These are phyloP conservation scores for Corinectria fuckeliana DNA, from an alignment of 2,329 filamentous ascomycete genomes.

Conservation along the genomic window DNA sequence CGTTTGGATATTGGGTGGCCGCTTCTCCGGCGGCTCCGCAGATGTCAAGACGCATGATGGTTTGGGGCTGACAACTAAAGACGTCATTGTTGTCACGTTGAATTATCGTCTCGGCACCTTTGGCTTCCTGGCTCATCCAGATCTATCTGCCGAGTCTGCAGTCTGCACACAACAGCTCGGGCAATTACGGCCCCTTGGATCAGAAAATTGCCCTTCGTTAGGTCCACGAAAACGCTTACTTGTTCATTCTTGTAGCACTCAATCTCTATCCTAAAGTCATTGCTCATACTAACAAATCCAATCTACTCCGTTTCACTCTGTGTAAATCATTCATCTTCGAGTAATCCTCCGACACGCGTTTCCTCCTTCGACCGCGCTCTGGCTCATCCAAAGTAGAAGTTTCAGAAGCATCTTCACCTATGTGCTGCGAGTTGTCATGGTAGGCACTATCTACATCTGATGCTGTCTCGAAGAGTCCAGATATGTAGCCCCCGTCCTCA, in stretches of 20 bases:
- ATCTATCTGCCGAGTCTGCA: neutral
- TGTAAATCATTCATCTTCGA: too few species aligned
- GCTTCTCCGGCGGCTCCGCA: constrained; percentile 2
- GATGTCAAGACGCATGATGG: constrained; percentile 9
- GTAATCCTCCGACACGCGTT: too few species aligned
- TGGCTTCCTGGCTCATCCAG: constrained; percentile 5
- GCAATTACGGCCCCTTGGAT: constrained; percentile 1
- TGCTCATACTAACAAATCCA: neutral
- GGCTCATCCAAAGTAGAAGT: too few species aligned
- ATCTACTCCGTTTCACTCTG: too few species aligned
- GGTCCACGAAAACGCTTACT: constrained; percentile 13
- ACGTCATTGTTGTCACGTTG: constrained; percentile 4
- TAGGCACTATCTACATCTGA: neutral
- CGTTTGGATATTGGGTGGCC: constrained; percentile 14
- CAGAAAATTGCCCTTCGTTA: constrained; percentile 10
- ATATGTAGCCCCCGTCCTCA: neutral
- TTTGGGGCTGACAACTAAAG: constrained; percentile 1
- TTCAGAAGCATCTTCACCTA: too few species aligned
- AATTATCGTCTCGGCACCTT: constrained; percentile 8
- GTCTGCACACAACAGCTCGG: neutral
- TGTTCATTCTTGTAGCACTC: neutral
- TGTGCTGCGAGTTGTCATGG: neutral
- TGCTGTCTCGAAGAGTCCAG: neutral
- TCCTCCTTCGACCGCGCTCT: too few species aligned
- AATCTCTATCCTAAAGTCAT: neutral